Evolutionary conservation across 2,329 filamentous ascomycete genomes (phyloP).

Genomic region (Claviceps pusilla): DNA sequence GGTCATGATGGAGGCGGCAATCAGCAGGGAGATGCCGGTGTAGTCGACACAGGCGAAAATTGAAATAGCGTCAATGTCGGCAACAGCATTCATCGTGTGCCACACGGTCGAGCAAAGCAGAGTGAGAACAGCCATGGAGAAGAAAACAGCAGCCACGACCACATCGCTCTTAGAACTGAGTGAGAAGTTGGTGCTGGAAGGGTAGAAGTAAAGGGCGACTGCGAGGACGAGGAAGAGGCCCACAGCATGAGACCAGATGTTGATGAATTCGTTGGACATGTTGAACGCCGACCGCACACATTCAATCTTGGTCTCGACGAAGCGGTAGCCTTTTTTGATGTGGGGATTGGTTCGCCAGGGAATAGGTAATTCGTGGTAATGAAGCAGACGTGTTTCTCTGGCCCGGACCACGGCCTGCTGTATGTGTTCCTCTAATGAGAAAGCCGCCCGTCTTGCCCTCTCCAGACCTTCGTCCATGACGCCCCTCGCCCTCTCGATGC

Average conservation of each 20-base stretch:
- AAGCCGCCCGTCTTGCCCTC: slow-evolving; percentile 66
- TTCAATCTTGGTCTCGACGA: slow-evolving; percentile 78
- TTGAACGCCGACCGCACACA: slow-evolving; percentile 73
- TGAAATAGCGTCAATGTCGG: slow-evolving; percentile 76
- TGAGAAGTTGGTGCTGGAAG: slow-evolving; percentile 70
- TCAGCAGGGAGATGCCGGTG: slow-evolving; percentile 87
- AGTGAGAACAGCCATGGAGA: slow-evolving; percentile 89
- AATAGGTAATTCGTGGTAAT: slow-evolving; percentile 76
- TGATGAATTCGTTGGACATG: slow-evolving; percentile 84
- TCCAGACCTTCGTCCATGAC: slow-evolving; percentile 71
- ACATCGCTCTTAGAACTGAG: slow-evolving; percentile 78
- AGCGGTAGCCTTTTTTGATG: slow-evolving; percentile 82
- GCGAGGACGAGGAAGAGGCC: slow-evolving; percentile 78
- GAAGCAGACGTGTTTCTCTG: slow-evolving; percentile 65
- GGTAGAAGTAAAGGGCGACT: slow-evolving; percentile 93
- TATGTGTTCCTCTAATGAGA: slow-evolving; percentile 71
- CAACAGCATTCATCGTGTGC: slow-evolving; percentile 98
- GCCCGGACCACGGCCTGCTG: slow-evolving; percentile 62
- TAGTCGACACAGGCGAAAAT: slow-evolving; percentile 97
- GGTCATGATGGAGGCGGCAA: slow-evolving; percentile 92
- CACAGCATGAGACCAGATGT: slow-evolving; percentile 93
- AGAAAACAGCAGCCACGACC: slow-evolving; percentile 84
- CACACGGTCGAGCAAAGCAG: slow-evolving; percentile 89
- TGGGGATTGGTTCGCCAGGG: slow-evolving; percentile 95
- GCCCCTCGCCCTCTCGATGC: slow-evolving; percentile 56